Base-by-base conservation (phyloP, 441 rosid species). In the Manihot esculenta region DNA sequence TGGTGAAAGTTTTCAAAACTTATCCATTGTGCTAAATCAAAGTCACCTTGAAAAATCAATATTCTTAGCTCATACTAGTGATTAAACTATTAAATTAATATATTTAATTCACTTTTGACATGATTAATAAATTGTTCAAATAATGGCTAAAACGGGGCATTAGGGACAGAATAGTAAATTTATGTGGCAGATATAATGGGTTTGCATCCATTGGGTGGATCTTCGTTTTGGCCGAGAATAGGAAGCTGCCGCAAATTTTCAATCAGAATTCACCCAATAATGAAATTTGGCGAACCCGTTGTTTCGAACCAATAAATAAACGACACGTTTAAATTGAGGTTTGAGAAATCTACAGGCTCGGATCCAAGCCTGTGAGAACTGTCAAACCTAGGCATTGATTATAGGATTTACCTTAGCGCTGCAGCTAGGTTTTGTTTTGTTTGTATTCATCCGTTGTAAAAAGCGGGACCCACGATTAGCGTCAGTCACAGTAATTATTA, bases 171-270 rank as follows among this genome's bases (percentile, higher is more conserved):
- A 69, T 2, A 11, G 73, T 70, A 70, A 60, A 60, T 70, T n/a
- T 0, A n/a, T n/a, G 0, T 1, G 2, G 9, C 2, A 18, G 3
- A 9, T 10, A 56, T 0, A 10, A 10, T 6, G 64, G 76, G 69
- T 38, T 58, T 50, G 44, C 68, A 27, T 57, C 60, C 72, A 66
- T 69, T 56, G 50, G 71, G 62, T 68, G 64, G 77, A 80, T 72
- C 79, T 72, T 75, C 76, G 76, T 68, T 76, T 76, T 24, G 80
- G 76, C 81, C 74, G 84, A 81, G 75, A 78, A 59, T 70, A 76
- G 74, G 77, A 69, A 57, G 62, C 33, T 77, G 55, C 47, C 33
- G 70, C 47, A 47, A 48, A 38, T 61, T 60, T 48, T 38, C 45
- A 54, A 70, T 61, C 64, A 75, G 61, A 64, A 55, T 55, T 51